Base-by-base conservation (phyloP, 2,329 filamentous ascomycete genomes). In the Stylonectria norvegica region DNA sequence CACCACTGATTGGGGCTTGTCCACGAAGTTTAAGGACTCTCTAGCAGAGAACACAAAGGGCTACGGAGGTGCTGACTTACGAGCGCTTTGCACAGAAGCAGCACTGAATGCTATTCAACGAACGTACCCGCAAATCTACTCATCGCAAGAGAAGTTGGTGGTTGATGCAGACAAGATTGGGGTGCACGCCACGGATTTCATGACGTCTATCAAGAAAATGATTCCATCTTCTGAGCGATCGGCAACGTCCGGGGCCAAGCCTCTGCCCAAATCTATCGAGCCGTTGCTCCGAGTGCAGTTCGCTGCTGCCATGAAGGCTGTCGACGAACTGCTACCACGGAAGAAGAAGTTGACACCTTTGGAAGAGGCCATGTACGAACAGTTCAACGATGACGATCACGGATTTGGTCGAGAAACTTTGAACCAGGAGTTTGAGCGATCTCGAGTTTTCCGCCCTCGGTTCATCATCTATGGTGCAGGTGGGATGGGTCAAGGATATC, bases 131-230 rank as follows among this genome's bases (percentile, higher is more conserved):
- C 93, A 98, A 58, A 96, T 98, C 47, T 98, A 98, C 69, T 79
- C 81, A 17, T 91, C 90, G 0, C 83, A 86, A 50, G 83, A 94
- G 61, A 96, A 96, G 67, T 79, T 97, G 20, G 69, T 94, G 30
- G 93, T 98, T 42, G 83, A 96, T 53, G 84, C 90, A 0, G 78
- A 79, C 45, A 87, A 83, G 55, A 95, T 98, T 58, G 81, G 81
- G 42, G 82, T 98, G 25, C 83, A 87, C 30, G 89, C 93, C 4
- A 93, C 93, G 40, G 93, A 98, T 64, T 98, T 98, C 57, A 95
- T 95, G 86, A 78, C 96, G 11, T 95, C 91, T 0, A 83, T 96
- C 60, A 95, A 95, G 70, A 95, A 95, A 66, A 89, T 98, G 67
- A 79, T 96, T 9, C 93, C 93, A 5, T 97, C 93, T 1, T 97